phyloP scores from a whole-genome alignment of 2,329 filamentous ascomycete genomes.

The Chaetomium globosum region DNA sequence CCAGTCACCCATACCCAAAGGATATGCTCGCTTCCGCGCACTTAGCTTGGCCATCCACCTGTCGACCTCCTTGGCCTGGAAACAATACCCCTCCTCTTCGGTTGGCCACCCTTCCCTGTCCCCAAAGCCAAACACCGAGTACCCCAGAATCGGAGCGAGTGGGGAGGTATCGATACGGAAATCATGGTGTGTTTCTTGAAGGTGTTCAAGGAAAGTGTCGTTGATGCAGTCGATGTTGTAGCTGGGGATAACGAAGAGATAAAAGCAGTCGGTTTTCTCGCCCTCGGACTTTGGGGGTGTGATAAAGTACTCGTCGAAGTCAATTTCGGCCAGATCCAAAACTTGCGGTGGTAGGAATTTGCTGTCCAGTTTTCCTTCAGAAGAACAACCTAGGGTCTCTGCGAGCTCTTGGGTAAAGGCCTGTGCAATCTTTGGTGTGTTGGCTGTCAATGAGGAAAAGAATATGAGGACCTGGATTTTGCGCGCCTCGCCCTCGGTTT shows the following conservation, averaged over 20 bases:
- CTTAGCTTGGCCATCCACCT: slow-evolving; percentile 98
- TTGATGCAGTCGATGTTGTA: slow-evolving; percentile 96
- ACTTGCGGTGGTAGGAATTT: slow-evolving; percentile 62
- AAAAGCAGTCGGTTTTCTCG: slow-evolving; percentile 66
- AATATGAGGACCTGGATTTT: slow-evolving; percentile 76
- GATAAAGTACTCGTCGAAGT: slow-evolving; percentile 93
- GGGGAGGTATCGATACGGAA: slow-evolving; percentile 93
- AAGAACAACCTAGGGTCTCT: slow-evolving; percentile 50
- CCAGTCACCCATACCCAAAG: slow-evolving; percentile 83
- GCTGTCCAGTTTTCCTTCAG: slow-evolving; percentile 38
- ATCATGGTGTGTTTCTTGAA: slow-evolving; percentile 92
- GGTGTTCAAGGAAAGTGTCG: slow-evolving; percentile 81
- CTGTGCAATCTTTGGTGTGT: slow-evolving; percentile 73
- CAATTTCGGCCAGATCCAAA: slow-evolving; percentile 79
- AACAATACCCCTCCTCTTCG: slow-evolving; percentile 88
- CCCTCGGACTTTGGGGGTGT: slow-evolving; percentile 65
- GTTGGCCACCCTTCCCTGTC: slow-evolving; percentile 91
- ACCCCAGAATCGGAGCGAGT: slow-evolving; percentile 74
- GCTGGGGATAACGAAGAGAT: slow-evolving; percentile 81
- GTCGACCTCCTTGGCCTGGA: slow-evolving; percentile 86
- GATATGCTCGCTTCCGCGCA: slow-evolving; percentile 80
- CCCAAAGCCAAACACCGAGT: slow-evolving; percentile 91
- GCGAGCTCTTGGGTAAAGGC: slow-evolving; percentile 62
- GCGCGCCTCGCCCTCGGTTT: slow-evolving; percentile 35
- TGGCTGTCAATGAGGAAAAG: slow-evolving; percentile 85